These are phyloP conservation scores for Trichocladium antarcticum DNA, from an alignment of 495 filamentous ascomycete genomes.

Conservation along the genomic window DNA sequence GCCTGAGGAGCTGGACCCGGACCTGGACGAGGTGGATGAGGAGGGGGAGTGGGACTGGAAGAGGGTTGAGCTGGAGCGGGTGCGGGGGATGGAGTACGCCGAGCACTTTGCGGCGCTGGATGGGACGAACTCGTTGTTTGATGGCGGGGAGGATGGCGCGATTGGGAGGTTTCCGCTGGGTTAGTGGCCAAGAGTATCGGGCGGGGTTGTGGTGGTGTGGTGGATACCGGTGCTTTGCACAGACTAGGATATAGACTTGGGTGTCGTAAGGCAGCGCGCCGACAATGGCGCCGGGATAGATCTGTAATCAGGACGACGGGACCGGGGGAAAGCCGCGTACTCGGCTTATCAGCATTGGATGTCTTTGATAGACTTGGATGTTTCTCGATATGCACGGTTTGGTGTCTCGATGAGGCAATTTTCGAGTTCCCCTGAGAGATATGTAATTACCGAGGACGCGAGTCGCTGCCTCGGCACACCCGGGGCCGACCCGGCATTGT, in stretches of 20 bases:
- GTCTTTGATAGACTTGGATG: too few species aligned
- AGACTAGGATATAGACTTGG: background rate
- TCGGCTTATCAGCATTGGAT: too few species aligned
- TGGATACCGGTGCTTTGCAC: too few species aligned
- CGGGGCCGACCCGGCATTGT: too few species aligned
- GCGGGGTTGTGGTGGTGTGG: too few species aligned
- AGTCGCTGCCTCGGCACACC: background rate
- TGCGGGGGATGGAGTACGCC: constrained; percentile 38
- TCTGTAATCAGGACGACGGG: too few species aligned
- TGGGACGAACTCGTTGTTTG: constrained; percentile 36
- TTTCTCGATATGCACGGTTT: too few species aligned
- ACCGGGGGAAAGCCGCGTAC: too few species aligned
- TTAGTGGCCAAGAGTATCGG: constrained; percentile 14
- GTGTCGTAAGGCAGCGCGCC: too few species aligned
- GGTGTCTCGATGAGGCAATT: background rate
- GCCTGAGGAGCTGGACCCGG: constrained; percentile 15
- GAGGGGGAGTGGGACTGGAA: constrained; percentile 39
- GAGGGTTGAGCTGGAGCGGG: constrained; percentile 34
- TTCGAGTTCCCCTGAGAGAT: background rate
- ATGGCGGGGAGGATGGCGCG: constrained; percentile 37
- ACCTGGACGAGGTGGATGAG: constrained; percentile 11
- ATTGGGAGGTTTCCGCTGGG: constrained; percentile 38
- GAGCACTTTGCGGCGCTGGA: constrained; percentile 43
- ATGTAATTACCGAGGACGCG: background rate
- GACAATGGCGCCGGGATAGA: too few species aligned